Conservation (phyloP, 1,284 basidiomycete genomes). For the Hemileia vastatrix region DNA sequence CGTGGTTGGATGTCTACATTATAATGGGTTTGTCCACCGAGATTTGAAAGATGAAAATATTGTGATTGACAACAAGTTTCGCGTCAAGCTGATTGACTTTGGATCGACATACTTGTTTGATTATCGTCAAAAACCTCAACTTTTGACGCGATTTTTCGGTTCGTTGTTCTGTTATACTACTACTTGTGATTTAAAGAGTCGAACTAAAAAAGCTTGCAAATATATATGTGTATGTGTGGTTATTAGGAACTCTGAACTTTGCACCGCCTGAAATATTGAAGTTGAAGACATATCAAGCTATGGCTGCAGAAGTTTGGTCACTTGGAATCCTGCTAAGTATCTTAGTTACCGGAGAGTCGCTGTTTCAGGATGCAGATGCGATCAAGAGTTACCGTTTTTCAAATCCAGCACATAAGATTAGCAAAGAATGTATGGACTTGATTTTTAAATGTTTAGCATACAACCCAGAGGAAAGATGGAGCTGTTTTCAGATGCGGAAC, state of each 20-base stretch:
- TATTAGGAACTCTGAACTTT: conserved; percentile 41
- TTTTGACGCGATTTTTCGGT: conserved; percentile 13
- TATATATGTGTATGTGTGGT: no score
- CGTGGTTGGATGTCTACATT: conserved; percentile 39
- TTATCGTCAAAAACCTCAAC: conserved; percentile 29
- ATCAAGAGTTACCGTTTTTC: conserved; percentile 17
- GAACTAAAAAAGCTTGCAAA: no score
- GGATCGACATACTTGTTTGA: conserved; percentile 39
- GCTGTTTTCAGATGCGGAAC: conserved; percentile 16
- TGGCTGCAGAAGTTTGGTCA: conserved; percentile 40
- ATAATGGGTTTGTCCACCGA: conserved; percentile 40
- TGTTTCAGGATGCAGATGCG: conserved; percentile 17
- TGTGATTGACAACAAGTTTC: conserved; percentile 35
- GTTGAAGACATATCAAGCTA: conserved; percentile 37
- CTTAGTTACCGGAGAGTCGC: conserved; percentile 29
- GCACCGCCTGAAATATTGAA: conserved; percentile 38
- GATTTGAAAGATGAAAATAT: conserved; percentile 47
- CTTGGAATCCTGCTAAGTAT: conserved; percentile 39
- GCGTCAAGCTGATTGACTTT: conserved; percentile 43
- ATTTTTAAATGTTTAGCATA: conserved; percentile 19
- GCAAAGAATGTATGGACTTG: conserved; percentile 13
- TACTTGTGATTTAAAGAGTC: no score
- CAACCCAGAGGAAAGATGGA: conserved; percentile 19
- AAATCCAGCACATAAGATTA: neutral
- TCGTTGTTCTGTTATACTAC: neutral